Base-by-base conservation (phyloP, 768 basidiomycete genomes). In the Phanerodontia chrysosporium region DNA sequence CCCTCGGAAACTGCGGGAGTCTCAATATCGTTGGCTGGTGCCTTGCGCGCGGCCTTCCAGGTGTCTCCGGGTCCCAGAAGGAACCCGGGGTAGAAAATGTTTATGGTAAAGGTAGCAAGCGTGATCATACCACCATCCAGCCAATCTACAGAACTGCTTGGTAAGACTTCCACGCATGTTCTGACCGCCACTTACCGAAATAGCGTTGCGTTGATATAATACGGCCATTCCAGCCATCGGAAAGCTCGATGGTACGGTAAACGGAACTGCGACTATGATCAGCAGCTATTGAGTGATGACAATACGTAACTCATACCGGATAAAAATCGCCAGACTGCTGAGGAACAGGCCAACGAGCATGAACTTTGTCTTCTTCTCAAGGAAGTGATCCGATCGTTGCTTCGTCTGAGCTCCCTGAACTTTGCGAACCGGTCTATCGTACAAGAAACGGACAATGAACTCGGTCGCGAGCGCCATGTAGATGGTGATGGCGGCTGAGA, bases 181-280 rank as follows among this genome's bases (percentile, higher is more conserved):
- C n/a, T n/a, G n/a, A n/a, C n/a, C n/a, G 25, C n/a, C 13, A 68
- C 73, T n/a, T 49, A 73, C 77, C 77, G 70, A 82, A 81, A 58
- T 74, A 76, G 2, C 78, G 54, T 64, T 86, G 68, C 0, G 79
- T 82, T 1, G 68, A 65, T 54, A 83, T 82, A 55, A 85, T 73
- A 18, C 72, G 67, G 9, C 83, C 83, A 25, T 64, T 66, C 81
- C 82, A 84, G 0, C 83, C 80, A 57, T 79, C 77, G 10, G 72
- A 62, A 0, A 84, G 73, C 68, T 83, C 62, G 48, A 79, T 71
- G 1, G 79, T 79, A 52, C 83, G 78, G 66, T 82, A 85, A 10
- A 83, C 63, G 24, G 77, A 75, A 55, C 78, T 83, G 56, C 16
- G 25, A 1, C 14, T 28, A 25, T 16, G 16, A n/a, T 55, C 22